Conservation (phyloP, 257 asterid genomes). For the Solanum ossicruentum region DNA sequence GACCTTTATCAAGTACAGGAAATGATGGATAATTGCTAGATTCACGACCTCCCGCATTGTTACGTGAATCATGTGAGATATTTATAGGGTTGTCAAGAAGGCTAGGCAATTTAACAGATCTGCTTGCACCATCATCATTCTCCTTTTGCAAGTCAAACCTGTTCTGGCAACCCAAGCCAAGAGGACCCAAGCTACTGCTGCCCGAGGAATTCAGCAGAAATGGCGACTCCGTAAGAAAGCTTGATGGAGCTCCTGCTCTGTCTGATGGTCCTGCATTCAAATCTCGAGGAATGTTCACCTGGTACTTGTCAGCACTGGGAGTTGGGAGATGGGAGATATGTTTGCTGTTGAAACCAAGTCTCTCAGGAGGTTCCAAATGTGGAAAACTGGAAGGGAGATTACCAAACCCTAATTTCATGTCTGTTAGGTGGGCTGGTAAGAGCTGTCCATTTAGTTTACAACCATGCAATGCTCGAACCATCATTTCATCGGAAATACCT, state of each 20-base stretch:
- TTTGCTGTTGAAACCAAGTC: conserved; percentile 7
- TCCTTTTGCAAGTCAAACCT: conserved; percentile 7
- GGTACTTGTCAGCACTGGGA: conserved; percentile 34
- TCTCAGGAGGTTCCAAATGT: conserved; percentile 29
- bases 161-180: conserved; percentile 17
- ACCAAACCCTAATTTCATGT: conserved; percentile 78
- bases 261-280: conserved; percentile 28
- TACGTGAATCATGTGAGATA: conserved; percentile 6
- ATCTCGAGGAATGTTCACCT: conserved; percentile 37
- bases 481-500: conserved; percentile 69
- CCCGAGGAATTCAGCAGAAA: conserved; percentile 55
- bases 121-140: conserved; percentile 15
- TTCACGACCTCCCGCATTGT: conserved; percentile 29
- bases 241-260: conserved; percentile 27
- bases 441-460: conserved; percentile 35
- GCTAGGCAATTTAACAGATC: conserved; percentile 34
- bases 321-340: conserved; percentile 27
- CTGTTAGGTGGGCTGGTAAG: conserved; percentile 57
- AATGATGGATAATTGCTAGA: conserved; percentile 9
- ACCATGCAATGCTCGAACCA: conserved; percentile 57
- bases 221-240: conserved; percentile 27
- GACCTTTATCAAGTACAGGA: conserved; percentile 13
- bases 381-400: conserved; percentile 34
- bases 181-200: conserved; percentile 33
- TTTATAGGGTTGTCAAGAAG: conserved; percentile 14